phyloP scores from a whole-genome alignment of 2,329 filamentous ascomycete genomes.

The Calonectria ilicicola region DNA sequence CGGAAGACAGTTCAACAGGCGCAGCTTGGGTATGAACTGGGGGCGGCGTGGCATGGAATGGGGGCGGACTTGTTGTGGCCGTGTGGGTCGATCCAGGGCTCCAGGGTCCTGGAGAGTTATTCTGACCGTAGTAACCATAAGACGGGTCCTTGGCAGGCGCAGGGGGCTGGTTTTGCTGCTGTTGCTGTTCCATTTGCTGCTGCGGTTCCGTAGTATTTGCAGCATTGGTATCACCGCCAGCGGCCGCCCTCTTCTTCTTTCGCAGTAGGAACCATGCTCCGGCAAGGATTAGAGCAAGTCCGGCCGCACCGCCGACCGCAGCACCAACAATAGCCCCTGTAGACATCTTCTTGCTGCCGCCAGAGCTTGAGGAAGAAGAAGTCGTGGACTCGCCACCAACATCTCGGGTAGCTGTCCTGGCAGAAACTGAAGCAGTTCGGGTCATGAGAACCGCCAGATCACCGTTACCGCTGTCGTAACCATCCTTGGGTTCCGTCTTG shows the following conservation, averaged over 20 bases:
- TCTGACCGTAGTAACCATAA: conserved; percentile 37
- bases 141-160: conserved; percentile 31
- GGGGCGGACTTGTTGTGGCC: conserved; percentile 32
- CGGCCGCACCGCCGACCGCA: conserved; percentile 51
- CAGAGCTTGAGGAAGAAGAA: not conserved
- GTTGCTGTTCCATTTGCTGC: conserved; percentile 17
- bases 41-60: conserved; percentile 25
- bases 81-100: conserved; percentile 40
- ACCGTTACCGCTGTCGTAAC: conserved; percentile 59
- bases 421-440: conserved; percentile 52
- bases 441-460: conserved; percentile 67
- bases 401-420: conserved; percentile 63
- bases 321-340: conserved; percentile 59
- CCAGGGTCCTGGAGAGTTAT: conserved; percentile 41
- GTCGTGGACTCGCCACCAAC: conserved; percentile 36
- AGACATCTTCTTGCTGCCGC: conserved; percentile 32
- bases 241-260: conserved; percentile 24
- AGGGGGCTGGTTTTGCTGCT: not conserved
- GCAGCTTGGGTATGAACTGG: not conserved
- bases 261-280: conserved; percentile 48
- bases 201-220: conserved; percentile 28
- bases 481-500: conserved; percentile 58
- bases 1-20: not conserved
- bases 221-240: not conserved
- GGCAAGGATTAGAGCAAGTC: conserved; percentile 42